These are phyloP conservation scores for Lupinus albus DNA, from an alignment of 306 rosid species.

Conservation along the genomic window DNA sequence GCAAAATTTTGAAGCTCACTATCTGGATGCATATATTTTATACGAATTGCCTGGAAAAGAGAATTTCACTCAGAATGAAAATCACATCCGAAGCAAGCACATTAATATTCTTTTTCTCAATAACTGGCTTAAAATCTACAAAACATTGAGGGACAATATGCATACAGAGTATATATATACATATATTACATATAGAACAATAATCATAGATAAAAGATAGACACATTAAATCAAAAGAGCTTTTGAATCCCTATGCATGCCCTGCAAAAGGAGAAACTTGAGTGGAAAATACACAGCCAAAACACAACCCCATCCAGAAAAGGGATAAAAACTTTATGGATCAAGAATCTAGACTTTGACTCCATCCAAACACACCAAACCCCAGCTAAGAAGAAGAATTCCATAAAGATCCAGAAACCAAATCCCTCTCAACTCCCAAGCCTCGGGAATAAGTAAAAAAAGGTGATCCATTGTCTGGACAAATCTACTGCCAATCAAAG, in stretches of 20 bases:
- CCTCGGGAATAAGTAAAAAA: constrained; percentile 8
- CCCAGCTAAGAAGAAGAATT: constrained; percentile 17
- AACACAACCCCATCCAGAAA: constrained; percentile 16
- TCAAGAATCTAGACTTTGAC: constrained; percentile 21
- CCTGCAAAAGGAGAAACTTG: background rate
- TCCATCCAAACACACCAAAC: constrained; percentile 37
- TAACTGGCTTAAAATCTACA: background rate
- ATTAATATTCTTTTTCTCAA: constrained; percentile 11
- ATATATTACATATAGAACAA: background rate
- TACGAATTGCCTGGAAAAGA: constrained; percentile 77
- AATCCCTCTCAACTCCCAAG: constrained; percentile 8
- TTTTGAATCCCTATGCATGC: background rate
- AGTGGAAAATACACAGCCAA: background rate
- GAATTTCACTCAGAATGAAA: constrained; percentile 36
- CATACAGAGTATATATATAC: background rate
- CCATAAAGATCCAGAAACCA: constrained; percentile 19
- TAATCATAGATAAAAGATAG: constrained; percentile 14
- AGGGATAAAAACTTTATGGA: background rate
- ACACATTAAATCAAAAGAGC: constrained; percentile 16
- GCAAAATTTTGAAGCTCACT: constrained; percentile 81
- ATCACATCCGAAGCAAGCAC: constrained; percentile 32
- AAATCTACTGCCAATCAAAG: constrained; percentile 10
- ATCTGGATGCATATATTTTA: constrained; percentile 82
- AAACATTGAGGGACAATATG: constrained; percentile 24
- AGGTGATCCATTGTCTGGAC: background rate